Conservation (phyloP, 140 eudicot species). For the Bidens hawaiensis region DNA sequence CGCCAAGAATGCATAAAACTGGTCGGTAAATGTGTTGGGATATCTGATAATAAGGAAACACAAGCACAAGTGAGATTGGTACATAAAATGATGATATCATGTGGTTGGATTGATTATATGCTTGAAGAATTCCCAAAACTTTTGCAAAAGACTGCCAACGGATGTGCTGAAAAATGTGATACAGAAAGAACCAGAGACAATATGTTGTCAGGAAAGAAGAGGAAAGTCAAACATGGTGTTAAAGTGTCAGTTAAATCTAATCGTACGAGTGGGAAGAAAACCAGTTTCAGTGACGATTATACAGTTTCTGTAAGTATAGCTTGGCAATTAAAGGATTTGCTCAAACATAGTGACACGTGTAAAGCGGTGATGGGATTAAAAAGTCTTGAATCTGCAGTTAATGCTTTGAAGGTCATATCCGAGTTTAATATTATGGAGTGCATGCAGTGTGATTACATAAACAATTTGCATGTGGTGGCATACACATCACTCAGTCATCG, state of each 20-base stretch:
- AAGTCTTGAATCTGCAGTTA: constrained; percentile 34
- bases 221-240: constrained; percentile 38
- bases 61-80: constrained; percentile 73
- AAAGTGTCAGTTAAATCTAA: constrained; percentile 36
- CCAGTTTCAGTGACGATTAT: constrained; percentile 50
- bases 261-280: constrained; percentile 26
- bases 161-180: constrained; percentile 39
- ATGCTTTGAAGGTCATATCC: constrained; percentile 60
- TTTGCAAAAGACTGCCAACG: constrained; percentile 55
- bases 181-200: constrained; percentile 32
- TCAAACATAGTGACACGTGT: constrained; percentile 40
- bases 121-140: constrained; percentile 42
- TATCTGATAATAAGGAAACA: constrained; percentile 49
- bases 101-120: constrained; percentile 71
- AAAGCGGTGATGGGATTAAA: constrained; percentile 46
- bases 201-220: constrained; percentile 38
- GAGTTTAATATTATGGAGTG: constrained; percentile 66
- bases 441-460: constrained; percentile 47
- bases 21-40: constrained; percentile 44
- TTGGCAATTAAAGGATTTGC: constrained; percentile 92
- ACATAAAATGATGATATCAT: constrained; percentile 74
- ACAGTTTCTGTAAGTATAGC: constrained; percentile 55
- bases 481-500: constrained; percentile 65
- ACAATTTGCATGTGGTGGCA: constrained; percentile 45
- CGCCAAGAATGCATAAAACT: constrained; percentile 60